A percentile compares a stretch with the other conserved stretches of the same genome.
phyloP scores from a whole-genome alignment of 2,329 filamentous ascomycete genomes.

The Fusarium sp. region DNA sequence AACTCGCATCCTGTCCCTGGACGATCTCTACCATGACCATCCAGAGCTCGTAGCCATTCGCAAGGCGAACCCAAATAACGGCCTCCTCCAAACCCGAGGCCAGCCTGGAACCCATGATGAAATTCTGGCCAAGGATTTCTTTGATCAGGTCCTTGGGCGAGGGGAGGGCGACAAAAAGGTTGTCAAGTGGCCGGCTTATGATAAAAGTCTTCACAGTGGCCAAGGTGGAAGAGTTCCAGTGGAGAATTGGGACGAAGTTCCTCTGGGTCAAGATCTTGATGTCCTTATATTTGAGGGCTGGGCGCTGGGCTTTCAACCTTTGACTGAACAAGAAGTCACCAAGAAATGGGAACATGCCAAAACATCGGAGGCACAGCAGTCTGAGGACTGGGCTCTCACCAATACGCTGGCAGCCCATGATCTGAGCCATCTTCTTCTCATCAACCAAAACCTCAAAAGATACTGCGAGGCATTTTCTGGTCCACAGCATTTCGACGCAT shows the following conservation, averaged over 20 bases:
- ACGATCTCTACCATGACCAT: slow-evolving; percentile 43
- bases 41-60: slow-evolving; percentile 35
- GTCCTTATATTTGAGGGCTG: slow-evolving; percentile 47
- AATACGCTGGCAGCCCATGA: slow-evolving; percentile 39
- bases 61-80: slow-evolving; percentile 38
- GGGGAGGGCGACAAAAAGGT: background rate
- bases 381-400: slow-evolving; percentile 12
- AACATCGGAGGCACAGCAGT: background rate
- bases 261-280: slow-evolving; percentile 22
- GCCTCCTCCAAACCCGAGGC: slow-evolving; percentile 36
- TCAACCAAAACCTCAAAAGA: slow-evolving; percentile 43
- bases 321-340: slow-evolving; percentile 21
- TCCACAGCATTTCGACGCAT: slow-evolving; percentile 37
- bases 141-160: slow-evolving; percentile 12
- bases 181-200: slow-evolving; percentile 43
- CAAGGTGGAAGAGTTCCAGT: slow-evolving; percentile 39
- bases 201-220: slow-evolving; percentile 43
- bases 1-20: slow-evolving; percentile 37
- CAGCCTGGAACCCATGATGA: slow-evolving; percentile 46
- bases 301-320: slow-evolving; percentile 43
- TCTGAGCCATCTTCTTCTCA: slow-evolving; percentile 34
- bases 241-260: slow-evolving; percentile 37
- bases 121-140: slow-evolving; percentile 25
- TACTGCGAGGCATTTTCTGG: slow-evolving; percentile 39
- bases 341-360: slow-evolving; percentile 40